These are phyloP conservation scores for Taphrina wiesneri DNA, from an alignment of 1,139 yeast genomes.

Conservation along the genomic window DNA sequence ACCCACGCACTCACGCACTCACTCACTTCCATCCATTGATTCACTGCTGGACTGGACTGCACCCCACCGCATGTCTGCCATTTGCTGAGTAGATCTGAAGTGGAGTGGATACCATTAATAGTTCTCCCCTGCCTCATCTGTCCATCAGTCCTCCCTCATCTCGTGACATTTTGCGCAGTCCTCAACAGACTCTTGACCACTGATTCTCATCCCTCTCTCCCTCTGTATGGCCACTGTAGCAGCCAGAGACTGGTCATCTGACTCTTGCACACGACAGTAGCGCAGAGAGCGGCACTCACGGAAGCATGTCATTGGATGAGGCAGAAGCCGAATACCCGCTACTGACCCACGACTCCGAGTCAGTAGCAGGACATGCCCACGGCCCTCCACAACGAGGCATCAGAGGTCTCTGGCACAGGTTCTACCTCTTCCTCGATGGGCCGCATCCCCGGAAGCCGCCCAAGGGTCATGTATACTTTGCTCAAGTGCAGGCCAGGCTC, in stretches of 20 bases:
- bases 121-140: background rate
- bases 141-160: background rate
- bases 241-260: background rate
- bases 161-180: background rate
- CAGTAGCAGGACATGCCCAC: background rate
- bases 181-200: background rate
- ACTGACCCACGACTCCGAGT: background rate
- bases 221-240: background rate
- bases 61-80: too few species aligned
- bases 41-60: too few species aligned
- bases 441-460: slow-evolving; percentile 4
- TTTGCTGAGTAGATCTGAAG: too few species aligned
- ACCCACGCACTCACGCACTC: too few species aligned
- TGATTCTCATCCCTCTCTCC: too few species aligned
- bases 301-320: slow-evolving; percentile 3
- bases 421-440: slow-evolving; percentile 4
- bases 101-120: background rate
- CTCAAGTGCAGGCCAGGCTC: background rate
- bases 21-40: too few species aligned
- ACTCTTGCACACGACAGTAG: background rate
- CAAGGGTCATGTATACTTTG: background rate
- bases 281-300: background rate
- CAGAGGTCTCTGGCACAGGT: background rate
- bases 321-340: background rate
- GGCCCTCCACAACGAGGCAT: background rate